phyloP scores from a whole-genome alignment of 371 early-diverging fungal genomes.

The Umbelopsis sp. region DNA sequence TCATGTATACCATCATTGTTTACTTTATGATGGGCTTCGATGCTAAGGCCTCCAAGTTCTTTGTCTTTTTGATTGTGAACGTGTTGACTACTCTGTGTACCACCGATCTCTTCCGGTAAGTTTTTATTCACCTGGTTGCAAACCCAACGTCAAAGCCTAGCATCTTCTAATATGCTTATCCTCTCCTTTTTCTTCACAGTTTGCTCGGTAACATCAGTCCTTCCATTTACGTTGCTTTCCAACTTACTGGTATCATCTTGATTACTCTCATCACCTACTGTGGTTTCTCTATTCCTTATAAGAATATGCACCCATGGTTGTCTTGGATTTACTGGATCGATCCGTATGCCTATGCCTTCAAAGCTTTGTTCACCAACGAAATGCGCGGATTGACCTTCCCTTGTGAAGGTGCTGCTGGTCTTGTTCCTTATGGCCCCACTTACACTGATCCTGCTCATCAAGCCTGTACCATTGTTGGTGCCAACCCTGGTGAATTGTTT shows the following conservation, averaged over 20 bases:
- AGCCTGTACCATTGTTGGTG: slow-evolving; percentile 64
- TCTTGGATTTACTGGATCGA: slow-evolving; percentile 77
- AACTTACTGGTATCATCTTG: slow-evolving; percentile 58
- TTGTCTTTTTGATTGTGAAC: slow-evolving; percentile 52
- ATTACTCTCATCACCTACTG: slow-evolving; percentile 61
- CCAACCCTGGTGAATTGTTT: slow-evolving; percentile 49
- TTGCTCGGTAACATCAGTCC: slow-evolving; percentile 52
- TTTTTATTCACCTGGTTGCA: slow-evolving; percentile 39
- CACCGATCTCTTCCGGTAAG: slow-evolving; percentile 44
- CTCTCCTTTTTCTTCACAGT: slow-evolving; percentile 1
- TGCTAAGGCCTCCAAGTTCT: slow-evolving; percentile 50
- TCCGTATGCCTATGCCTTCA: slow-evolving; percentile 72
- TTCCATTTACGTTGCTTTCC: slow-evolving; percentile 58
- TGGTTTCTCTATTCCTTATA: slow-evolving; percentile 68
- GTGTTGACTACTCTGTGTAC: slow-evolving; percentile 52
- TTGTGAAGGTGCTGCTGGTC: slow-evolving; percentile 47
- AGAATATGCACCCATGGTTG: slow-evolving; percentile 72
- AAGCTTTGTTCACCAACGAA: slow-evolving; percentile 75
- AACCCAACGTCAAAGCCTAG: slow-evolving; percentile 18
- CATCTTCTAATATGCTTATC: too few relatives aligned
- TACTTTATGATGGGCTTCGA: slow-evolving; percentile 70
- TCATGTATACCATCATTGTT: slow-evolving; percentile 55
- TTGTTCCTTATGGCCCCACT: slow-evolving; percentile 63
- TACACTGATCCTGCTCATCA: slow-evolving; percentile 60
- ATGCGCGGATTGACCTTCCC: slow-evolving; percentile 62